A percentile compares a stretch with the other conserved stretches of the same genome.
These are phyloP conservation scores for Fusarium euwallaceae DNA, from an alignment of 2,329 filamentous ascomycete genomes.

Conservation along the genomic window DNA sequence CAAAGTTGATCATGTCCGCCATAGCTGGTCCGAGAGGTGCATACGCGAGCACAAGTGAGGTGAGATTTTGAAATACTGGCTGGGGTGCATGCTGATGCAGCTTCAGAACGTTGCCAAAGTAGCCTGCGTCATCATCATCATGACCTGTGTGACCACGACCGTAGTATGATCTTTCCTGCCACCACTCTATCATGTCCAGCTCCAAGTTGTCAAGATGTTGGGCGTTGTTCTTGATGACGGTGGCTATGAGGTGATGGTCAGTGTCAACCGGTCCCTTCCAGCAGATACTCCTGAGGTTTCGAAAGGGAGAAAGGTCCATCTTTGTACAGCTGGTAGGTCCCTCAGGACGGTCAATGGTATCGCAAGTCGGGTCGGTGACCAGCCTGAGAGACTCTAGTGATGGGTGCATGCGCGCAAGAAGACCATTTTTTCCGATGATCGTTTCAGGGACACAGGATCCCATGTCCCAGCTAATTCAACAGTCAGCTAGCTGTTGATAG, in stretches of 20 bases:
- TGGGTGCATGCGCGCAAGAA: rapidly evolving
- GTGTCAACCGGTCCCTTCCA: not conserved
- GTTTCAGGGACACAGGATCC: not conserved
- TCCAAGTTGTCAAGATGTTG: not conserved
- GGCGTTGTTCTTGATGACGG: not conserved
- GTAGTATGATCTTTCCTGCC: too few relatives aligned
- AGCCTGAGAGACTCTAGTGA: not conserved
- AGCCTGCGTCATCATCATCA: not conserved
- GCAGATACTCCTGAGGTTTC: not conserved
- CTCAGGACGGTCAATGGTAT: not conserved
- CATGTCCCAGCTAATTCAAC: not conserved
- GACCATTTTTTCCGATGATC: not conserved
- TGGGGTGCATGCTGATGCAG: rapidly evolving
- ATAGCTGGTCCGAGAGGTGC: not conserved
- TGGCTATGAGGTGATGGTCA: too few relatives aligned
- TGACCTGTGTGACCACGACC: too few relatives aligned
- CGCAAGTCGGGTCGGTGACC: not conserved
- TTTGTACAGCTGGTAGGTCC: not conserved
- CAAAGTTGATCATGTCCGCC: not conserved
- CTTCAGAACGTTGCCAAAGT: not conserved
- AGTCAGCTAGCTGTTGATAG: not conserved
- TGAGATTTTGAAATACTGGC: not conserved
- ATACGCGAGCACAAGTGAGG: not conserved
- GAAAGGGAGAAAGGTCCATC: not conserved
- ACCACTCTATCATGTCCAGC: not conserved